Evolutionary conservation across 352 stramenopile species (phyloP).

Genomic region (Chrysophaeum taylorii): DNA sequence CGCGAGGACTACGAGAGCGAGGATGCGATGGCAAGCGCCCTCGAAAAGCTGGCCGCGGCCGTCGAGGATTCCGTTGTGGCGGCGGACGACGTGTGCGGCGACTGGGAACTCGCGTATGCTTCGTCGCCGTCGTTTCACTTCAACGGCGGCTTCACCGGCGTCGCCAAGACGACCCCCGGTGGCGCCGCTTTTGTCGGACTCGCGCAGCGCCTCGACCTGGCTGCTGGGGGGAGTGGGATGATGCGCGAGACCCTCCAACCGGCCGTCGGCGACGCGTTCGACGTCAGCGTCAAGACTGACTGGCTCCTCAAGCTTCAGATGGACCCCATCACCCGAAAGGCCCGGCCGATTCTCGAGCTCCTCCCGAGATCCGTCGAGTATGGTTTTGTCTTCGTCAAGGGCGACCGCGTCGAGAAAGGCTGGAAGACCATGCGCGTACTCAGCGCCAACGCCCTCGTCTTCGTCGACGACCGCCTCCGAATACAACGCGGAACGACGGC

Average conservation of each 20-base stretch:
- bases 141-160: slow-evolving; percentile 8
- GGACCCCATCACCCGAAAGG: neutral
- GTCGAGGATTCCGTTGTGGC: neutral
- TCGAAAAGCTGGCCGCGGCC: neutral
- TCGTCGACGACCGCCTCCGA: neutral
- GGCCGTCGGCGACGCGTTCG: neutral
- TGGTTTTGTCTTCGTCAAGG: neutral
- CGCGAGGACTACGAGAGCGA: neutral
- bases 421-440: slow-evolving; percentile 15
- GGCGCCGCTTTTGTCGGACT: neutral
- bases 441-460: neutral
- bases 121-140: slow-evolving; percentile 1
- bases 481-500: neutral
- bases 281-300: neutral
- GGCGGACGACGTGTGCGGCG: neutral
- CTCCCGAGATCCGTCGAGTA: neutral
- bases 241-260: neutral
- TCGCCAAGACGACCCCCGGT: neutral
- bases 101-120: neutral
- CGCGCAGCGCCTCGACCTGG: neutral
- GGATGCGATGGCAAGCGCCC: neutral
- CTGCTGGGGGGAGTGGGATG: no score
- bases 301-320: neutral
- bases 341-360: neutral
- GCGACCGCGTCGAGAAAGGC: neutral